Evolutionary conservation across 139 green algal species (phyloP).

Genomic region (Yamagishiella unicocca): DNA sequence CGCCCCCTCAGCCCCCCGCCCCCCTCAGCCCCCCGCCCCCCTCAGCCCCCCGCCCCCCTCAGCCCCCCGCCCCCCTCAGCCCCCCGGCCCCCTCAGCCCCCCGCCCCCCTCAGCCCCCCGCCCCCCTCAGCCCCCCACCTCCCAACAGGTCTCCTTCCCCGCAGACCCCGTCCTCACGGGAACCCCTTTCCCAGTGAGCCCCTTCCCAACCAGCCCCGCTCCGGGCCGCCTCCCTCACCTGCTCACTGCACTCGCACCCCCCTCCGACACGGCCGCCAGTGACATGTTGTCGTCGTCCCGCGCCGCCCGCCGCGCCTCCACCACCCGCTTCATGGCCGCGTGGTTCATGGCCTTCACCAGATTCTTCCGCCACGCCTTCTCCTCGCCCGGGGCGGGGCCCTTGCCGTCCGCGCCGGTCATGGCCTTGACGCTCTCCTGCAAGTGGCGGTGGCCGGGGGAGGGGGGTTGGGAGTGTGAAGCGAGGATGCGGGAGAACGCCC

Average conservation of each 20-base stretch:
- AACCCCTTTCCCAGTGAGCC: neutral
- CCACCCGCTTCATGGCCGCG: conserved; percentile 26
- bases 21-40: too few species aligned
- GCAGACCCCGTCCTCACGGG: too few species aligned
- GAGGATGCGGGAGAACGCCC: neutral
- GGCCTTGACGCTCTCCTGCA: conserved; percentile 20
- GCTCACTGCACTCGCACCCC: neutral
- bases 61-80: too few species aligned
- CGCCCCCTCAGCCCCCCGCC: too few species aligned
- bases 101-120: too few species aligned
- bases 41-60: too few species aligned
- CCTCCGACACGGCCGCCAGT: conserved; percentile 19
- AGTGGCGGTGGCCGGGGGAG: neutral
- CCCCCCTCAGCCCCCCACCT: too few species aligned
- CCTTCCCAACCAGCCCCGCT: neutral
- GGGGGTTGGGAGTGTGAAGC: neutral
- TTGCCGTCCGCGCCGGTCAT: neutral
- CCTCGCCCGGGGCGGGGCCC: conserved; percentile 1
- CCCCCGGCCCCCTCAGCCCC: too few species aligned
- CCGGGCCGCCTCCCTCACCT: too few species aligned
- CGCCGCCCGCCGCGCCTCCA: neutral
- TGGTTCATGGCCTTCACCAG: conserved; percentile 48
- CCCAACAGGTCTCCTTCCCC: too few species aligned
- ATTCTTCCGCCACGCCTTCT: conserved; percentile 27
- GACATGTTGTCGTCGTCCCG: neutral